Evolutionary conservation across 176 grass and related monocot species (phyloP).

Genomic region (Musa itinerans): DNA sequence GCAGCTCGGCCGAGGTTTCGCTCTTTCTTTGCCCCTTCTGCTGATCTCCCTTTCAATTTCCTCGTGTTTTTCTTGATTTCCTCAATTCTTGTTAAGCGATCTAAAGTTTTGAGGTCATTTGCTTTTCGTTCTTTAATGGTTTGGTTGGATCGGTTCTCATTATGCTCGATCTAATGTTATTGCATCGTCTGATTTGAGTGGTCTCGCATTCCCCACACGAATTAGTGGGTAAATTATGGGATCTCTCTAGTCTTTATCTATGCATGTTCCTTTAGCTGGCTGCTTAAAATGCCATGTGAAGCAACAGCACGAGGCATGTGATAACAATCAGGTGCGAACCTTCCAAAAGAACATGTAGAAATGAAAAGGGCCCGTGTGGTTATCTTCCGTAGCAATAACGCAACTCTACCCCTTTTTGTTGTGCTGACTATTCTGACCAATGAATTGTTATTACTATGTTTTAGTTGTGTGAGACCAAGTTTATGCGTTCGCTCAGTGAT

Average conservation of each 20-base stretch:
- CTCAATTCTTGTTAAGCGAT: not conserved
- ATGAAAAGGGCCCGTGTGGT: too few relatives aligned
- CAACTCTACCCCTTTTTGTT: too few relatives aligned
- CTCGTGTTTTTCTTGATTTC: not conserved
- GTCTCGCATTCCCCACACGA: not conserved
- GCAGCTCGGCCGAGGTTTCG: slow-evolving; percentile 1
- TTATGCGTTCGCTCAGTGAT: too few relatives aligned
- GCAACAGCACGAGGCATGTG: too few relatives aligned
- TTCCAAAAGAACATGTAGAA: too few relatives aligned
- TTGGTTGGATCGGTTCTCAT: not conserved
- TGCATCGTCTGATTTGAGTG: not conserved
- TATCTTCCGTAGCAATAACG: too few relatives aligned
- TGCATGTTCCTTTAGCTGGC: not conserved
- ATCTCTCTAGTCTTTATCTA: not conserved
- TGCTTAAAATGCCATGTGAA: not conserved
- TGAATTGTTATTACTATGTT: too few relatives aligned
- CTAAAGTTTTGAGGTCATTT: not conserved
- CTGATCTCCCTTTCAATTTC: not conserved
- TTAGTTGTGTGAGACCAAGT: too few relatives aligned
- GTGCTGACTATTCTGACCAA: too few relatives aligned
- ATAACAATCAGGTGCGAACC: too few relatives aligned
- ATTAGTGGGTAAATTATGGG: not conserved
- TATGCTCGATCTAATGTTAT: not conserved
- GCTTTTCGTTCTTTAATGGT: not conserved
- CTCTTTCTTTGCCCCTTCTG: not conserved